Conservation (phyloP, 306 rosid genomes). For the Cucumis melo region DNA sequence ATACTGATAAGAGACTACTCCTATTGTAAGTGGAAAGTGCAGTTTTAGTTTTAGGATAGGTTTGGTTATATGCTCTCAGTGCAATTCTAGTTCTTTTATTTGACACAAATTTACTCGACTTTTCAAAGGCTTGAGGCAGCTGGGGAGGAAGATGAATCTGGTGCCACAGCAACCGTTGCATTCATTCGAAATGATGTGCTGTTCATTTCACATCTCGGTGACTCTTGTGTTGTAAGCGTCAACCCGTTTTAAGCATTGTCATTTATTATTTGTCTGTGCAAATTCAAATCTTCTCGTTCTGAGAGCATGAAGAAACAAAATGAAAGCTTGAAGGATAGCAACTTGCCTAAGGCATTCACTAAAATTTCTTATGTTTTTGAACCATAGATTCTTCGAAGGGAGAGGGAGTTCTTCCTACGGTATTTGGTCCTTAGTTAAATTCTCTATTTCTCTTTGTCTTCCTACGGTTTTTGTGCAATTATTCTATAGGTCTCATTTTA, state of each 20-base stretch:
- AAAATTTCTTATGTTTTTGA: not conserved
- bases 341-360: not conserved
- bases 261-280: no score
- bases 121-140: slow-evolving; percentile 70
- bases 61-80: slow-evolving; percentile 9
- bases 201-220: slow-evolving; percentile 79
- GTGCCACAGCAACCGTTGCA: slow-evolving; percentile 76
- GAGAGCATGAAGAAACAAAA: not conserved
- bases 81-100: slow-evolving; percentile 14
- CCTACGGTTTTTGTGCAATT: no score
- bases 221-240: slow-evolving; percentile 69
- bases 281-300: not conserved
- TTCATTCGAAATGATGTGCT: slow-evolving; percentile 46
- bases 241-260: not conserved
- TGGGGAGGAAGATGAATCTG: slow-evolving; percentile 66
- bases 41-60: not conserved
- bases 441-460: no score
- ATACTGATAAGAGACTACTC: slow-evolving; percentile 49
- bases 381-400: no score
- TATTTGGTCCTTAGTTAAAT: no score
- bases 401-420: no score
- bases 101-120: slow-evolving; percentile 30
- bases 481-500: no score
- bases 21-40: slow-evolving; percentile 36
- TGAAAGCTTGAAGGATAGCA: not conserved